A percentile compares a stretch with the other conserved stretches of the same genome.
Conservation (phyloP, 768 basidiomycete species). For the Leccinum arenicola region DNA sequence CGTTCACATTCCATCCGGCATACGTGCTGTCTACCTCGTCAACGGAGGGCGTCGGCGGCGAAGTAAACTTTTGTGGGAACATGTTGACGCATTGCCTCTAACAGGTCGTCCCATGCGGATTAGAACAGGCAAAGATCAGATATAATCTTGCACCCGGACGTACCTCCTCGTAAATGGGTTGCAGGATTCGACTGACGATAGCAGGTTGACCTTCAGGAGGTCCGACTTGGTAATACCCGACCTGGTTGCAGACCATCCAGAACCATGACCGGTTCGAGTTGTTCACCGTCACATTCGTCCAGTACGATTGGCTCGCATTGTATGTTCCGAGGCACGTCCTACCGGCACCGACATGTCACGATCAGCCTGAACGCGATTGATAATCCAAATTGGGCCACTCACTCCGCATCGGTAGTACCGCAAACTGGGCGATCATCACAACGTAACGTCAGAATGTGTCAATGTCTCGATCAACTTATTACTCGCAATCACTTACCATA, state of each 20-base stretch:
- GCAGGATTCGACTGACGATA: background rate
- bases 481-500: slow-evolving; percentile 6
- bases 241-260: slow-evolving; percentile 75
- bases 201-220: slow-evolving; percentile 27
- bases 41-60: background rate
- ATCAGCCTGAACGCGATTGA: background rate
- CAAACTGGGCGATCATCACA: slow-evolving; percentile 41
- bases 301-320: slow-evolving; percentile 39
- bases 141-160: background rate
- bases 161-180: background rate
- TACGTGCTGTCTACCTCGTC: background rate
- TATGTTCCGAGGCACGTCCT: slow-evolving; percentile 43
- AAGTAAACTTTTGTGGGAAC: background rate
- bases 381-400: slow-evolving; percentile 21
- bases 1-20: background rate
- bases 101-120: background rate
- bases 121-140: background rate
- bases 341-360: background rate
- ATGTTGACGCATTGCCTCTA: background rate
- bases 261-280: slow-evolving; percentile 60
- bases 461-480: background rate
- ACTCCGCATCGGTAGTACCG: slow-evolving; percentile 36
- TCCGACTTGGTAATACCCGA: slow-evolving; percentile 49
- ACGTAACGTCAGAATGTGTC: background rate
- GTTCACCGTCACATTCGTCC: slow-evolving; percentile 54